Evolutionary conservation across 108 stramenopile genomes (phyloP).

Genomic region (Discostella stelligeroides): DNA sequence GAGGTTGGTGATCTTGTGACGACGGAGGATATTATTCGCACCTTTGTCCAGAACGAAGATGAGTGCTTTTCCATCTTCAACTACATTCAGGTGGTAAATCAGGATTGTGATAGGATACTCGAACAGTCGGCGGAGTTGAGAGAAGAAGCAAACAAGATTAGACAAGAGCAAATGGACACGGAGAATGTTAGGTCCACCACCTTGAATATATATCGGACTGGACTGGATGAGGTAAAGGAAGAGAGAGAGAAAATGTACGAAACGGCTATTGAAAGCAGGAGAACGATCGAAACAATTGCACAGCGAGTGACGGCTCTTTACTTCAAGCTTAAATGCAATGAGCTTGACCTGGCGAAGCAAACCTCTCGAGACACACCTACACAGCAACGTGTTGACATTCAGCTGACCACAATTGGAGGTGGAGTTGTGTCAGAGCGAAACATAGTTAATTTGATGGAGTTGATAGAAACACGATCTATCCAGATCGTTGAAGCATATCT

Average conservation of each 20-base stretch:
- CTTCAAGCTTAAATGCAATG: constrained; percentile 77
- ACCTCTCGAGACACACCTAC: constrained; percentile 18
- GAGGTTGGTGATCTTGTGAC: constrained; percentile 43
- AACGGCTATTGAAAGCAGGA: constrained; percentile 48
- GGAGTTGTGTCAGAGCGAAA: constrained; percentile 68
- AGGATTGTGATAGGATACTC: constrained; percentile 62
- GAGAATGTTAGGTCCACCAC: constrained; percentile 51
- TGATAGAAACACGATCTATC: constrained; percentile 69
- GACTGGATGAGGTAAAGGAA: constrained; percentile 46
- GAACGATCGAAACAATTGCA: constrained; percentile 60
- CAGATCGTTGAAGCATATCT: constrained; percentile 57
- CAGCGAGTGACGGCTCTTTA: constrained; percentile 65
- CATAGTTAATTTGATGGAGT: constrained; percentile 71
- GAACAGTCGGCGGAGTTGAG: constrained; percentile 46
- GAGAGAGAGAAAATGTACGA: constrained; percentile 51
- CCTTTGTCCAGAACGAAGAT: constrained; percentile 59
- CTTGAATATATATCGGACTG: constrained; percentile 51
- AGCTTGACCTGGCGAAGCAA: constrained; percentile 32
- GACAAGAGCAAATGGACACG: constrained; percentile 51
- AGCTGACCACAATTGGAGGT: constrained; percentile 55
- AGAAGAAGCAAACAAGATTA: constrained; percentile 57
- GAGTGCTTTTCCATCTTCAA: constrained; percentile 76
- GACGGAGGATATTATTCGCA: constrained; percentile 42
- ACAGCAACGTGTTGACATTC: constrained; percentile 38
- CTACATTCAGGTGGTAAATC: constrained; percentile 73